Percentiles rank a stretch among this genome's conserved stretches.
Evolutionary conservation across 73 alveolate genomes (phyloP).

Genomic region (Tetrahymena malaccensis): DNA sequence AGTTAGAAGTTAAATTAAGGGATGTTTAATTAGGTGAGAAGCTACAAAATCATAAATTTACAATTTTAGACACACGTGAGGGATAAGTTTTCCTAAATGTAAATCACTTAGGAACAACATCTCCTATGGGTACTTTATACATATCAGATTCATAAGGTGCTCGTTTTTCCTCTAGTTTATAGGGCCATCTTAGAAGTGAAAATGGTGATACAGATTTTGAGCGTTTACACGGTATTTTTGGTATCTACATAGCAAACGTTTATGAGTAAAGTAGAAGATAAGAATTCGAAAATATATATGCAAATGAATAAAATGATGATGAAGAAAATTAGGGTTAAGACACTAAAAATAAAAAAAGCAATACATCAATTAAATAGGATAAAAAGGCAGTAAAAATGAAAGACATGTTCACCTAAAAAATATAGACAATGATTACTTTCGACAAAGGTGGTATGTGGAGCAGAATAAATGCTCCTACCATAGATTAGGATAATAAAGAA

Average conservation of each 20-base stretch:
- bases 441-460: conserved; percentile 91
- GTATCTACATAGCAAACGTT: conserved; percentile 71
- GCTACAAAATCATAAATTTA: conserved; percentile 35
- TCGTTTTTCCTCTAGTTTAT: conserved; percentile 54
- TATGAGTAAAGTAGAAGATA: not conserved
- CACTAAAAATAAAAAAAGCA: not conserved
- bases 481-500: conserved; percentile 48
- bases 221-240: conserved; percentile 64
- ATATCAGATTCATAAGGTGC: conserved; percentile 72
- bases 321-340: not conserved
- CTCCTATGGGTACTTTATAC: conserved; percentile 69
- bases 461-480: conserved; percentile 42
- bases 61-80: conserved; percentile 40
- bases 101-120: conserved; percentile 45
- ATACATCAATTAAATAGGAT: not conserved
- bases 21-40: conserved; percentile 58
- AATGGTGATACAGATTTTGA: conserved; percentile 73
- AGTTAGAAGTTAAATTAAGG: conserved; percentile 43
- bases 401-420: not conserved
- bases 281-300: conserved; percentile 39
- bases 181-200: conserved; percentile 57
- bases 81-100: conserved; percentile 72
- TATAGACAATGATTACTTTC: conserved; percentile 59
- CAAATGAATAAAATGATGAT: conserved; percentile 5
- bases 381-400: not conserved